Conservation (phyloP, 2,329 filamentous ascomycete species). For the Fusarium sp. region DNA sequence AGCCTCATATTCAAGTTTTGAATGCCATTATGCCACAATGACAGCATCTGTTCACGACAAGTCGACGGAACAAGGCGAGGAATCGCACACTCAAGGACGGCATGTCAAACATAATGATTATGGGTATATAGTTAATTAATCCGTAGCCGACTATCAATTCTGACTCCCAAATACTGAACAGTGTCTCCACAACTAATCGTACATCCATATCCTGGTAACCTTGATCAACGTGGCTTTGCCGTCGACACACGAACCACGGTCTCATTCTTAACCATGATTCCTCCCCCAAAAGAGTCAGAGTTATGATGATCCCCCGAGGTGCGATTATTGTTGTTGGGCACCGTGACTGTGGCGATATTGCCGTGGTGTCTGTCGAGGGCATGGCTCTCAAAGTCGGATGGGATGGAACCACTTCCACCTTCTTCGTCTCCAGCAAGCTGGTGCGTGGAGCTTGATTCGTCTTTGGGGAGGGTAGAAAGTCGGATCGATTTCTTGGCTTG, state of each 20-base stretch:
- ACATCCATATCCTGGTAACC: not conserved
- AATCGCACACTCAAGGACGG: not conserved
- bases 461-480: conserved; percentile 11
- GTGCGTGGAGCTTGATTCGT: conserved; percentile 27
- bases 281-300: not conserved
- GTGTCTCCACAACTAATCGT: not conserved
- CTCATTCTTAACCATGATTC: conserved; percentile 36
- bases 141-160: not conserved
- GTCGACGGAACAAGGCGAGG: no score
- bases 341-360: conserved; percentile 9
- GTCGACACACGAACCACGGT: conserved; percentile 11
- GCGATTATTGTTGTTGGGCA: not conserved
- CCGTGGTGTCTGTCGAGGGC: conserved; percentile 15
- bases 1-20: no score
- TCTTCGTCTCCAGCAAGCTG: conserved; percentile 18
- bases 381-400: conserved; percentile 28
- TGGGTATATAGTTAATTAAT: not conserved
- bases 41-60: no score
- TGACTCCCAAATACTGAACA: not conserved
- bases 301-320: not conserved
- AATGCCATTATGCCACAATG: no score
- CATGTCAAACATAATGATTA: not conserved
- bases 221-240: not conserved
- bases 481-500: conserved; percentile 24
- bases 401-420: not conserved